These are phyloP conservation scores for Saccharomycopsis hybrid DNA, from an alignment of 1,139 yeast genomes.

Conservation along the genomic window DNA sequence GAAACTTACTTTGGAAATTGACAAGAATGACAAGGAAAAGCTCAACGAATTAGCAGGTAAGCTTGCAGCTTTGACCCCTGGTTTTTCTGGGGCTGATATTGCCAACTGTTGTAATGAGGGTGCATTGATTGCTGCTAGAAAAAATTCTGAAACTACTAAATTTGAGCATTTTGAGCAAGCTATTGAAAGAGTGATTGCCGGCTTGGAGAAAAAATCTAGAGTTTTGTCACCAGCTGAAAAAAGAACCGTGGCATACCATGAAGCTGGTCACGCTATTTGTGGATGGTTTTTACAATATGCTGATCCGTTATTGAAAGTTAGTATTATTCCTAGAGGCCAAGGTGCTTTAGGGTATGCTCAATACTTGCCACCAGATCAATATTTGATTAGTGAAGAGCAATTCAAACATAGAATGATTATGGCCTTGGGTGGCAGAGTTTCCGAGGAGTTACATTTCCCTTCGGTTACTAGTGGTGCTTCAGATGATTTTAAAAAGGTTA, in stretches of 20 bases:
- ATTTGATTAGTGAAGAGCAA: slow-evolving; percentile 72
- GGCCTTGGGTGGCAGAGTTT: slow-evolving; percentile 95
- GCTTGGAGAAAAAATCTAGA: slow-evolving; percentile 84
- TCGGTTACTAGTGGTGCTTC: slow-evolving; percentile 94
- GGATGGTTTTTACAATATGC: slow-evolving; percentile 92
- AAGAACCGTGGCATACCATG: slow-evolving; percentile 90
- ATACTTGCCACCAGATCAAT: slow-evolving; percentile 90
- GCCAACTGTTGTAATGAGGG: slow-evolving; percentile 97
- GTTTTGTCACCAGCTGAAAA: slow-evolving; percentile 80
- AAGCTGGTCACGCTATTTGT: slow-evolving; percentile 97
- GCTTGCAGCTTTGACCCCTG: slow-evolving; percentile 93
- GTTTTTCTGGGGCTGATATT: slow-evolving; percentile 96
- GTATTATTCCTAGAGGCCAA: slow-evolving; percentile 94
- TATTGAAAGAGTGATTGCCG: slow-evolving; percentile 95
- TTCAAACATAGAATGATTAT: slow-evolving; percentile 86
- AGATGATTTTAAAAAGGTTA: slow-evolving; percentile 95
- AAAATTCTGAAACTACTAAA: slow-evolving; percentile 59
- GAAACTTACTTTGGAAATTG: slow-evolving; percentile 50
- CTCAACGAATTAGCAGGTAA: slow-evolving; percentile 65
- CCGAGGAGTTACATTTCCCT: slow-evolving; percentile 85
- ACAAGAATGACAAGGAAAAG: slow-evolving; percentile 35
- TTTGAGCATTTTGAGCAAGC: slow-evolving; percentile 88
- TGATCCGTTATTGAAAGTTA: slow-evolving; percentile 88
- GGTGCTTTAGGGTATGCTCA: slow-evolving; percentile 98
- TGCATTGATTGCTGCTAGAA: slow-evolving; percentile 92